Conservation (phyloP, 805 yeast genomes). For the Ogataea angusta region DNA sequence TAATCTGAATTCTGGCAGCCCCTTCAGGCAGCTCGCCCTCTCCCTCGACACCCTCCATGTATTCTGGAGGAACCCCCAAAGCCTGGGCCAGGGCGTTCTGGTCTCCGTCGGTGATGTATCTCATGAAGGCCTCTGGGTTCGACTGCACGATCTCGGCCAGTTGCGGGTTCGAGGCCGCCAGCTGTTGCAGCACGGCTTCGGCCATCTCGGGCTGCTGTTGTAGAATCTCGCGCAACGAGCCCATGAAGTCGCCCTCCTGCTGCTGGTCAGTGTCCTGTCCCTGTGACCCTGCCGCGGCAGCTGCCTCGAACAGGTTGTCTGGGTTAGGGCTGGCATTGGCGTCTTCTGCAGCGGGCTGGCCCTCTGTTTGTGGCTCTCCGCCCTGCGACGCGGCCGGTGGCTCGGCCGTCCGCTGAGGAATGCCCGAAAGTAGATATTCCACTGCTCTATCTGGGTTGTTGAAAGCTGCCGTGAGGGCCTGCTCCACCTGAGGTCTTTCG, state of each 20-base stretch:
- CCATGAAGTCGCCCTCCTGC: conserved; percentile 38
- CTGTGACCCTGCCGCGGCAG: conserved; percentile 30
- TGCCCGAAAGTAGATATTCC: conserved; percentile 86
- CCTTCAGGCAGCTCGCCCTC: conserved; percentile 42
- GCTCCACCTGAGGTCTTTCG: conserved; percentile 79
- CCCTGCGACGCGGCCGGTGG: conserved; percentile 13
- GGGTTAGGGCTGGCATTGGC: conserved; percentile 33
- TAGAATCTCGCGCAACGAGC: conserved; percentile 70
- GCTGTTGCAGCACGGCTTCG: conserved; percentile 76
- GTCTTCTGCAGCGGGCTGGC: conserved; percentile 1
- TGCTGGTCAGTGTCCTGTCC: conserved; percentile 32
- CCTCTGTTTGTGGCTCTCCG: conserved; percentile 15
- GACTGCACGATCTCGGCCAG: conserved; percentile 73
- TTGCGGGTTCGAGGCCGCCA: conserved; percentile 81
- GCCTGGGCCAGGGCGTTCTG: conserved; percentile 49
- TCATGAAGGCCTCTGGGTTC: conserved; percentile 87
- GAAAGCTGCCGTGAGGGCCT: conserved; percentile 91
- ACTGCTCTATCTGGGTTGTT: conserved; percentile 98
- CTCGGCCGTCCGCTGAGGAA: conserved; percentile 52
- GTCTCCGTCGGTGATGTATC: conserved; percentile 64
- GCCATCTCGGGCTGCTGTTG: conserved; percentile 86
- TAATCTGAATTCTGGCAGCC: conserved; percentile 53
- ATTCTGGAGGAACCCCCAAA: conserved; percentile 39
- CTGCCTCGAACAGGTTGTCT: conserved; percentile 53
- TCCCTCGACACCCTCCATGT: conserved; percentile 32